Evolutionary conservation across 2,329 filamentous ascomycete species (phyloP), one percentile per base, ranked within the genome.

Genomic region (Claviceps sp.): DNA sequence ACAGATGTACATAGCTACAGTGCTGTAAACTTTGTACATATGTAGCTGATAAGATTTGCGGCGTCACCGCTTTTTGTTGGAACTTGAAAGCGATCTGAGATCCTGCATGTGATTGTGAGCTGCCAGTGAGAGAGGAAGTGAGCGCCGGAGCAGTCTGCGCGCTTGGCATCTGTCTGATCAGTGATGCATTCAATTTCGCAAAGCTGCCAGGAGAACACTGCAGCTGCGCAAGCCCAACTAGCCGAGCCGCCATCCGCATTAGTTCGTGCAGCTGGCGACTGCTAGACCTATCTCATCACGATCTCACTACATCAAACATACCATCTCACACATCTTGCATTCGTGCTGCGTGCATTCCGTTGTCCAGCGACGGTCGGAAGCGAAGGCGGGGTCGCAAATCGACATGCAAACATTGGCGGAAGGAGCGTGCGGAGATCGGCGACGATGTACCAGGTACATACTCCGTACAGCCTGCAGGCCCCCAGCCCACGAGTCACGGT

Each of bases 21-120:
- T 34, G 4, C 29, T 34, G 9, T 34, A 34, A 34, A 11, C 29
- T 34, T 34, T 20, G 20, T 20, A 20, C 20, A 20, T 20, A 20
- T 2, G 29, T 34, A 34, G 3, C 29, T 34, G 29, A 11, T 34
- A 4, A 34, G 29, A 29, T 11, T 11, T 43, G 40, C 46, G 49
- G 39, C 22, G 50, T 45, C 50, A 49, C 50, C 46, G 50, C 47
- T 49, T 36, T 47, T 47, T 47, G 22, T 47, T 47, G 17, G 8
- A 34, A 34, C 29, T 34, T 34, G 29, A 34, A 11, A 34, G 29
- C 9, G 26, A 29, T 29, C 26, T 29, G 26, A 34, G 29, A 34
- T 11, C 29, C 29, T 34, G 29, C 29, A 34, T 34, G 29, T 34
- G 8, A 14, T 11, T 34, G 29, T 34, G 8, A 14, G 20, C 40